These are phyloP conservation scores for Glaciozyma antarctica DNA, from an alignment of 768 basidiomycete genomes.

Conservation along the genomic window DNA sequence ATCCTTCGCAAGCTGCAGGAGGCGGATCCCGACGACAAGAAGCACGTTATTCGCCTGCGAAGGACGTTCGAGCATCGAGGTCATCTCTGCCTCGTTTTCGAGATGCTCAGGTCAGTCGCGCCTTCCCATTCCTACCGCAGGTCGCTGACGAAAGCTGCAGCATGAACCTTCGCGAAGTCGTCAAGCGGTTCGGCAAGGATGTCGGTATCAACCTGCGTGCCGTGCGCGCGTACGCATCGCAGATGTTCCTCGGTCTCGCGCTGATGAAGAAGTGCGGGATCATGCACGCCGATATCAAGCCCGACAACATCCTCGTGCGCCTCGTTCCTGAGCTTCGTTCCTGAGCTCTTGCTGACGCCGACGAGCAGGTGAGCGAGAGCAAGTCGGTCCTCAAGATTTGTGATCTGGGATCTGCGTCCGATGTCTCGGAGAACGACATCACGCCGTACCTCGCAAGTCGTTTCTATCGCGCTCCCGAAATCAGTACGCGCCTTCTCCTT, in stretches of 20 bases:
- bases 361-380: slow-evolving; percentile 73
- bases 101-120: slow-evolving; percentile 65
- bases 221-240: slow-evolving; percentile 97
- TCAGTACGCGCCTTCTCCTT: slow-evolving; percentile 54
- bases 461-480: slow-evolving; percentile 97
- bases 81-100: slow-evolving; percentile 91
- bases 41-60: slow-evolving; percentile 86
- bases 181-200: slow-evolving; percentile 97
- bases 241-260: slow-evolving; percentile 79
- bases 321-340: neutral
- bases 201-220: slow-evolving; percentile 91
- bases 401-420: slow-evolving; percentile 93
- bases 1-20: slow-evolving; percentile 78
- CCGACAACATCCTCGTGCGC: slow-evolving; percentile 88
- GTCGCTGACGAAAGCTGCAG: slow-evolving; percentile 42
- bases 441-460: slow-evolving; percentile 95
- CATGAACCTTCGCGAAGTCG: slow-evolving; percentile 95
- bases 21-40: slow-evolving; percentile 92
- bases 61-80: slow-evolving; percentile 94
- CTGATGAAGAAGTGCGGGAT: slow-evolving; percentile 79
- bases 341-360: neutral
- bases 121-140: neutral
- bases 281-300: slow-evolving; percentile 98
- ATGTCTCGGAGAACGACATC: slow-evolving; percentile 88
- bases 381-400: slow-evolving; percentile 90